A percentile compares a stretch with the other conserved stretches of the same genome.
These are phyloP conservation scores for Leishmania turanica DNA, from an alignment of 208 protist species.

Conservation along the genomic window DNA sequence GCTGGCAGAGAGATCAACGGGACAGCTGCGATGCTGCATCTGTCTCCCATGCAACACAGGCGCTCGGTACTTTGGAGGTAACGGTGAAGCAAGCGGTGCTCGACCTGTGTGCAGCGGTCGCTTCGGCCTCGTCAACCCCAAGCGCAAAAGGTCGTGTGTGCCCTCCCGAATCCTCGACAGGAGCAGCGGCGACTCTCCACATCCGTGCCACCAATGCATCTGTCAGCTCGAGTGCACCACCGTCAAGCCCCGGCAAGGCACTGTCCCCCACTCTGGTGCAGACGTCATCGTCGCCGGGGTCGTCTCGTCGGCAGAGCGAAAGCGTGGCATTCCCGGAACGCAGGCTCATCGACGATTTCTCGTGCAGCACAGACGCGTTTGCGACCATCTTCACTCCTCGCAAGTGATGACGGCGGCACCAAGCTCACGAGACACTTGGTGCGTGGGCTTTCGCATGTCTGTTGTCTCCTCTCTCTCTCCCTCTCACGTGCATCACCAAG, in stretches of 20 bases:
- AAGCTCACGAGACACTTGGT: neutral
- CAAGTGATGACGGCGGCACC: neutral
- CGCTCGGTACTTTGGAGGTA: neutral
- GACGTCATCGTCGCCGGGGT: neutral
- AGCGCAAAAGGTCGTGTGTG: neutral
- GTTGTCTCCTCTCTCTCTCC: too few relatives aligned
- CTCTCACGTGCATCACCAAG: neutral
- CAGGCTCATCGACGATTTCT: slow-evolving; percentile 7
- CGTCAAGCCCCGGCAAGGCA: neutral
- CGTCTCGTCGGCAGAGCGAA: neutral
- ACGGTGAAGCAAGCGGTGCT: neutral
- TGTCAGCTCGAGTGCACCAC: neutral
- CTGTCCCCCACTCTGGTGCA: too few relatives aligned
- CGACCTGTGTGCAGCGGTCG: neutral
- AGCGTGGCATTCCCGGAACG: neutral
- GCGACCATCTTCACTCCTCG: slow-evolving; percentile 1
- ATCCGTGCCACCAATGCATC: neutral
- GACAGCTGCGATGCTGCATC: neutral
- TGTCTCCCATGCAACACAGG: neutral
- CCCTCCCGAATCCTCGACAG: neutral
- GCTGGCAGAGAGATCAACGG: neutral
- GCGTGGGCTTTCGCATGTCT: neutral
- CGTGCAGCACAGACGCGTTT: slow-evolving; percentile 21
- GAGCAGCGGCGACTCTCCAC: neutral
- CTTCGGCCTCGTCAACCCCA: neutral